Conservation (phyloP, 208 protist species). For the Acanthamoeba triangularis region DNA sequence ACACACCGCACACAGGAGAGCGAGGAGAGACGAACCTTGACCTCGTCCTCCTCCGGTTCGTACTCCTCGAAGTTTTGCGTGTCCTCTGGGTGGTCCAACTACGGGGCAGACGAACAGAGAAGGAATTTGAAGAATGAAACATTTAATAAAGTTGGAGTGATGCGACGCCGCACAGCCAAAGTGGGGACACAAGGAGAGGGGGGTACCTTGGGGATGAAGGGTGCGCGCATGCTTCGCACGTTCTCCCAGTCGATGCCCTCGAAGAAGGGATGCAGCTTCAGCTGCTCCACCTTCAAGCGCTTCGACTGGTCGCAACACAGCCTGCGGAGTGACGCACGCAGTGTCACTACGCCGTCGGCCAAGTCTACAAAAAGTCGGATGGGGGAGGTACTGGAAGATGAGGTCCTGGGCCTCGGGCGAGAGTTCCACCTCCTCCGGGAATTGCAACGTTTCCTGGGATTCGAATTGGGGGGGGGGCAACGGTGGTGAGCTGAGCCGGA, state of each 20-base stretch:
- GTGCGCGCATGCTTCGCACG: background rate
- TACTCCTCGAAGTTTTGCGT: conserved; percentile 73
- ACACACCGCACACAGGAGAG: background rate
- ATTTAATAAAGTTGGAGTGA: background rate
- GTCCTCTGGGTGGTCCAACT: conserved; percentile 70
- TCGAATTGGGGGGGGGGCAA: background rate
- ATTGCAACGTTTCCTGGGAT: conserved; percentile 56
- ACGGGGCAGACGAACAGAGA: background rate
- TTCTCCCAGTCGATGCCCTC: conserved; percentile 70
- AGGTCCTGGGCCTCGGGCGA: conserved; percentile 67
- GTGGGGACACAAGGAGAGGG: background rate
- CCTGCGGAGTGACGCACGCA: background rate
- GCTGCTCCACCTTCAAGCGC: conserved; percentile 57
- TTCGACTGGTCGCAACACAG: conserved; percentile 64
- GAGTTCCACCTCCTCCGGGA: conserved; percentile 58
- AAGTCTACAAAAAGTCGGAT: too few species aligned
- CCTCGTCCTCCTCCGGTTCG: conserved; percentile 37
- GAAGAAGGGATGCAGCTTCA: conserved; percentile 74
- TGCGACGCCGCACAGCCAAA: background rate
- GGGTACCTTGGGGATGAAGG: conserved; percentile 57
- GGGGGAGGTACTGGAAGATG: conserved; percentile 50
- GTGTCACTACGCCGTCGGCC: too few species aligned
- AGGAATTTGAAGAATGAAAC: background rate
- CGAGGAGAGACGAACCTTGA: background rate
- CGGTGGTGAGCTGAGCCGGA: too few species aligned